Percentiles rank a stretch among this genome's conserved stretches.
These are phyloP conservation scores for Leucocoprinus birnbaumii DNA, from an alignment of 768 basidiomycete genomes.

Conservation along the genomic window DNA sequence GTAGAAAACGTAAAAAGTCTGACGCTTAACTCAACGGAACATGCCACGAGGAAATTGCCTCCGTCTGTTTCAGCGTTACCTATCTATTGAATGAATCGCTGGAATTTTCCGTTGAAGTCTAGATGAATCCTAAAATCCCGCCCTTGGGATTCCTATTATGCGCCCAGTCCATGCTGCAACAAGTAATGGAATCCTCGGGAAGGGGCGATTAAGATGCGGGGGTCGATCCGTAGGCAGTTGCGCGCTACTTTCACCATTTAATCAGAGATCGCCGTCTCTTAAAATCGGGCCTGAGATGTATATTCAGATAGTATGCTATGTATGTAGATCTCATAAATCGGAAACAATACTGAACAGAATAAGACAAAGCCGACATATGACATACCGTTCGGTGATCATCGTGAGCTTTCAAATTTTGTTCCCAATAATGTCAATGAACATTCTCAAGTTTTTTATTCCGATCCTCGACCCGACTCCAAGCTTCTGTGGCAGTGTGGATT, in stretches of 20 bases:
- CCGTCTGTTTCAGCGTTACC: background rate
- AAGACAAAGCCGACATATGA: conserved; percentile 1
- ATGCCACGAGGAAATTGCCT: background rate
- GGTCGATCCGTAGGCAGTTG: no score
- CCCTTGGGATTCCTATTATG: background rate
- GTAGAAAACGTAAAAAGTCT: background rate
- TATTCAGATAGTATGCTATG: no score
- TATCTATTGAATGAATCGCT: no score
- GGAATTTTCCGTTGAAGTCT: no score
- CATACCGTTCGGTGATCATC: background rate
- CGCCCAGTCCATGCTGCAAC: background rate
- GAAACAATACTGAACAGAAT: conserved; percentile 3
- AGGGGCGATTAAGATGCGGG: background rate
- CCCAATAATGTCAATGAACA: background rate
- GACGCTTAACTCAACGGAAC: background rate
- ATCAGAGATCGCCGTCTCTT: background rate
- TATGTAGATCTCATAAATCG: background rate
- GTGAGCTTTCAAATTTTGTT: background rate
- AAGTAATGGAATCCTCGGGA: background rate
- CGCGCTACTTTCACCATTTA: no score
- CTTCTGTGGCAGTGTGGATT: no score
- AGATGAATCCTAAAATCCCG: background rate
- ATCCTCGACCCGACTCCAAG: background rate
- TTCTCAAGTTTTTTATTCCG: background rate
- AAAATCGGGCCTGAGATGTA: background rate